Base-by-base conservation (phyloP, 441 rosid genomes). In the Manihot esculenta region DNA sequence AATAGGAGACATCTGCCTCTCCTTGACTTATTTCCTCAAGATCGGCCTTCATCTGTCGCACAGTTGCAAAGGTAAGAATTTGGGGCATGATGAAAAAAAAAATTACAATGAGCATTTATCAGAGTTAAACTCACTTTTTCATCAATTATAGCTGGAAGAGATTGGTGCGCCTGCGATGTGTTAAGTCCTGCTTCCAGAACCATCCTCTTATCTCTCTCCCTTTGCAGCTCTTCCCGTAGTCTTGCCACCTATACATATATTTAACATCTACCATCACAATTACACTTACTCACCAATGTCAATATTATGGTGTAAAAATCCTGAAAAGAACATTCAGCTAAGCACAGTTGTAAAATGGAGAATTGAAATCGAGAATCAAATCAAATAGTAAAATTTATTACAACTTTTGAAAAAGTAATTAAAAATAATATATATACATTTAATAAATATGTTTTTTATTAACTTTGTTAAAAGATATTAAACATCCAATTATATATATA, bases 201-300 rank as follows among this genome's bases (percentile, higher is more conserved):
- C 75, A 42, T 68, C 78, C 85, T 86, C 81, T 79, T 85, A 64
- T 86, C 87, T 76, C 83, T 87, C 85, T 93, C 96, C 80, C 74
- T 86, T 76, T 84, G 94, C 86, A 96, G 85, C 79, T 89, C 88
- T 69, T 86, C 94, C 77, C 87, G 89, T 72, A 96, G 89, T 81
- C 91, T 90, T 79, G 77, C 84, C 75, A 96, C 97, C 97, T 91
- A 76, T 54, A 74, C 62, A 75, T 62, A 66, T 23, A 66, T 58
- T 67, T 65, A 45, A 47, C 42, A 21, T 30, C 7, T 0, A 62
- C 51, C 24, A 68, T 65, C 57, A 69, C 33, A 35, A 33, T 64
- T 48, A 26, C 48, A 50, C 42, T 51, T 57, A 42, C 7, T 44
- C 62, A 21, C 62, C 48, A 62, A 7, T 42, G 38, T 44, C 21